Base-by-base conservation (phyloP, 768 basidiomycete species). In the Imleria badia region DNA sequence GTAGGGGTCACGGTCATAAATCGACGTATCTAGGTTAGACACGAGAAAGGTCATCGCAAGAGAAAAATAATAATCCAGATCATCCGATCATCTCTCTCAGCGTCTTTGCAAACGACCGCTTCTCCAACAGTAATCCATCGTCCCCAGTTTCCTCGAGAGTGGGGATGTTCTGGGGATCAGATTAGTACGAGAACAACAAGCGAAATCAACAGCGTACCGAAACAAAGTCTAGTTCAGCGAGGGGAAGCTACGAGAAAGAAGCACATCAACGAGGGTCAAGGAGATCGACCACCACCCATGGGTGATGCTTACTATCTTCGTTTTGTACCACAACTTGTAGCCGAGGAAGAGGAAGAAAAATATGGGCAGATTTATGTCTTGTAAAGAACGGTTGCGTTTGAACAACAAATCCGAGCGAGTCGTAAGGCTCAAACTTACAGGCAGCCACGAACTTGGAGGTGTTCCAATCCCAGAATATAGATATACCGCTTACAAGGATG, bases 61-160 rank as follows among this genome's bases (percentile, higher is more conserved):
- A 23, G 6, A 44, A 41, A 12, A 17, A n/a, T n/a, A n/a, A n/a
- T n/a, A n/a, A n/a, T n/a, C 29, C 12, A 6, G 26, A 6, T 9
- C 11, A n/a, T 62, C 44, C 62, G n/a, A 62, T 41, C 3, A 59
- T 1, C 22, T 60, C 52, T 33, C 35, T 34, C 29, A 54, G 11
- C 33, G 5, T 49, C 23, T 23, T 36, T 26, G n/a, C 2, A 23
- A 47, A 6, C 12, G 62, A 60, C 6, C 17, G 22, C 34, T 59
- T 63, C 22, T 55, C 54, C 13, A 19, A 1, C 17, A 66, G 43
- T 1, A 66, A 22, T 44, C 29, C 51, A 40, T 66, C 60, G 26
- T 66, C 65, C 14, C 86, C 88, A 0, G 88, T 89, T 70, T 89
- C 86, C 68, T 87, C 85, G 30, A 83, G 45, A 1, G 81, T 78